Percentiles rank a stretch among this genome's conserved stretches.
phyloP scores from a whole-genome alignment of 2,329 filamentous ascomycete genomes.

The Neopestalotiopsis sp. region DNA sequence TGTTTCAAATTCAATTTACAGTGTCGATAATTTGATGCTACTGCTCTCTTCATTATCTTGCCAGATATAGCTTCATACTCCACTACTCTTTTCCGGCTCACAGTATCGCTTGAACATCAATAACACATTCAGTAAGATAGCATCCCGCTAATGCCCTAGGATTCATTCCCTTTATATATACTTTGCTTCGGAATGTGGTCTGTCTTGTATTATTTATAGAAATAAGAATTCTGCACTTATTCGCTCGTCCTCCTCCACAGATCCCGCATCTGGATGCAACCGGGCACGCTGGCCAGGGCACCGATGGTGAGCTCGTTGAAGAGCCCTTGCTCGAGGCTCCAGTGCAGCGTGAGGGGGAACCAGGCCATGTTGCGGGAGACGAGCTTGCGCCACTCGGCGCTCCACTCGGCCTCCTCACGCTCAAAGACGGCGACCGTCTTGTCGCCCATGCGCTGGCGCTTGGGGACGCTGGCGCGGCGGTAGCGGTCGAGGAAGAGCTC shows the following conservation, averaged over 20 bases:
- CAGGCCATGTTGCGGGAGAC: constrained; percentile 75
- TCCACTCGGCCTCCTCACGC: constrained; percentile 46
- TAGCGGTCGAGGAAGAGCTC: constrained; percentile 59
- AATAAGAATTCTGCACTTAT: constrained; percentile 17
- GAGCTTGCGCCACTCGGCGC: constrained; percentile 65
- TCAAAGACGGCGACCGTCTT: constrained; percentile 41
- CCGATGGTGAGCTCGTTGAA: constrained; percentile 65
- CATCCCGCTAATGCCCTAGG: no score
- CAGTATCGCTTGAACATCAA: no score
- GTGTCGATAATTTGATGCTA: no score
- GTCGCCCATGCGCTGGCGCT: constrained; percentile 48
- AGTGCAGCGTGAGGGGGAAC: constrained; percentile 85
- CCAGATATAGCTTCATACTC: no score
- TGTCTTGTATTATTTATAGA: no score
- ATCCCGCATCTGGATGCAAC: constrained; percentile 37
- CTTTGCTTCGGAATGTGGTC: no score
- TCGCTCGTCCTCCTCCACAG: constrained; percentile 39
- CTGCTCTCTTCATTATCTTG: no score
- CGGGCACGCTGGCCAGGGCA: constrained; percentile 55
- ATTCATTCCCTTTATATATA: no score
- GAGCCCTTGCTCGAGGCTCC: constrained; percentile 73
- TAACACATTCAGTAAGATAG: no score
- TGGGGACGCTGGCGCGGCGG: constrained; percentile 38
- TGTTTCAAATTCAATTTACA: background rate
- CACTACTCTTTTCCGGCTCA: no score